These are phyloP conservation scores for Exophiala dermatitidis DNA, from an alignment of 2,329 filamentous ascomycete species.

Conservation along the genomic window DNA sequence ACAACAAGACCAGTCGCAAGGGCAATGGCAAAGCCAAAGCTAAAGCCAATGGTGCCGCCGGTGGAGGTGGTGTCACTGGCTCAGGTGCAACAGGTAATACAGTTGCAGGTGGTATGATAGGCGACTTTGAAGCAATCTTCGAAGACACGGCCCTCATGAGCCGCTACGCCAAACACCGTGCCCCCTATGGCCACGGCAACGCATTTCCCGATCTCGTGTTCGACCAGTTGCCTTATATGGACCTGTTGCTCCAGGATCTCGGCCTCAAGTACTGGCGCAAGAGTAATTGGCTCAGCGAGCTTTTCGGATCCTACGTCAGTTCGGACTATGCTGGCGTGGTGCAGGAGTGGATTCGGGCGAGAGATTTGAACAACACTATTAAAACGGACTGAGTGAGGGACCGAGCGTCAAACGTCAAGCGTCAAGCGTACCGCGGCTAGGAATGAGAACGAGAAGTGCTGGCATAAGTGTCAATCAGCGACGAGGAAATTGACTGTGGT, in stretches of 20 bases:
- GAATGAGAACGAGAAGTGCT: no score
- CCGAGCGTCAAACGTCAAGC: no score
- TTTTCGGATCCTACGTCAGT: slow-evolving; percentile 35
- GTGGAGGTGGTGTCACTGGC: no score
- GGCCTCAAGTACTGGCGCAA: slow-evolving; percentile 47
- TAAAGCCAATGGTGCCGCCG: background rate
- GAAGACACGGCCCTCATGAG: slow-evolving; percentile 57
- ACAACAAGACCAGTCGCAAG: background rate
- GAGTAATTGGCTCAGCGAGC: slow-evolving; percentile 29
- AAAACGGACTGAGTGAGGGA: background rate
- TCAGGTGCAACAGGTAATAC: background rate
- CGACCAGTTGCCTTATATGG: slow-evolving; percentile 66
- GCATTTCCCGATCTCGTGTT: slow-evolving; percentile 65
- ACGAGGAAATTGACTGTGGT: no score
- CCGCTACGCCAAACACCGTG: slow-evolving; percentile 63
- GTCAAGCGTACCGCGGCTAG: no score
- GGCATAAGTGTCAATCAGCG: no score
- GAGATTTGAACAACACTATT: background rate
- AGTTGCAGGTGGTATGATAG: background rate
- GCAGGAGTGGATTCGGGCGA: slow-evolving; percentile 35
- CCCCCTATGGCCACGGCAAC: slow-evolving; percentile 58
- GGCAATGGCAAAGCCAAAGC: background rate
- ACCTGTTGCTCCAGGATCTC: slow-evolving; percentile 60
- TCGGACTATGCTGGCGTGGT: slow-evolving; percentile 39
- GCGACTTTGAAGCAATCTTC: slow-evolving; percentile 33